phyloP scores from a whole-genome alignment of 2,329 filamentous ascomycete species.

The Gnomoniopsis sp. region DNA sequence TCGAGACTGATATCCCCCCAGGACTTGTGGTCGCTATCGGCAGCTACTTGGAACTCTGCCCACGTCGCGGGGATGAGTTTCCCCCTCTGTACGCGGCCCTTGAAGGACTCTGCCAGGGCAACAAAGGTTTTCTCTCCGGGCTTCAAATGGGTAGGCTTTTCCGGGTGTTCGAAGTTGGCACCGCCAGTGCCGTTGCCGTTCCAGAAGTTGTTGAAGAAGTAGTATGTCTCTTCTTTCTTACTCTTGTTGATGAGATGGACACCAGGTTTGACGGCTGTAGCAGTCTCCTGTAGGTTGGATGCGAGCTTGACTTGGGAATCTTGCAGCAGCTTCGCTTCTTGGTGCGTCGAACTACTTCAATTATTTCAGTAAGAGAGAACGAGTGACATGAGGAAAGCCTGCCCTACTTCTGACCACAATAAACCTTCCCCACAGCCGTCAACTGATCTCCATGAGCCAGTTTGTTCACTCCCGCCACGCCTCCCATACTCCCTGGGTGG shows the following conservation, averaged over 20 bases:
- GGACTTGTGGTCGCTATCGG: slow-evolving; percentile 5
- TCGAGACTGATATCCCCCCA: slow-evolving; percentile 12
- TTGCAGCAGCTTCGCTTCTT: not conserved
- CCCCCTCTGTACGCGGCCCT: slow-evolving; percentile 30
- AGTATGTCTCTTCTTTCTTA: slow-evolving; percentile 29
- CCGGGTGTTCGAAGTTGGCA: slow-evolving; percentile 36
- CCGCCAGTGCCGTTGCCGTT: slow-evolving; percentile 36
- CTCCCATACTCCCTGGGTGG: slow-evolving; percentile 3
- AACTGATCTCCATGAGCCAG: slow-evolving; percentile 2
- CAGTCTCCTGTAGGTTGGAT: not conserved
- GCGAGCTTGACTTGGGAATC: not conserved
- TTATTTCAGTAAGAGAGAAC: not conserved
- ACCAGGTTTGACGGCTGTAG: slow-evolving; percentile 24
- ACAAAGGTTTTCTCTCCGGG: slow-evolving; percentile 30
- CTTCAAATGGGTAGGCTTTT: slow-evolving; percentile 30
- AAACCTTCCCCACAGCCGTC: slow-evolving; percentile 9
- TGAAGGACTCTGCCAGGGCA: slow-evolving; percentile 29
- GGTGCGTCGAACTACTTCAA: not conserved
- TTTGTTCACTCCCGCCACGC: slow-evolving; percentile 8
- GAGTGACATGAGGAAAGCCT: not conserved
- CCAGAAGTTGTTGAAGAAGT: slow-evolving; percentile 39
- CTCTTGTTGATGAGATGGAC: slow-evolving; percentile 36
- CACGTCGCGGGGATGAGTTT: slow-evolving; percentile 13
- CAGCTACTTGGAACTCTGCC: slow-evolving; percentile 13
- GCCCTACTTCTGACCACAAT: slow-evolving; percentile 8